Evolutionary conservation across 2,329 filamentous ascomycete species (phyloP), one percentile per base, ranked within the genome.

Genomic region (Stachybotrys elegans): DNA sequence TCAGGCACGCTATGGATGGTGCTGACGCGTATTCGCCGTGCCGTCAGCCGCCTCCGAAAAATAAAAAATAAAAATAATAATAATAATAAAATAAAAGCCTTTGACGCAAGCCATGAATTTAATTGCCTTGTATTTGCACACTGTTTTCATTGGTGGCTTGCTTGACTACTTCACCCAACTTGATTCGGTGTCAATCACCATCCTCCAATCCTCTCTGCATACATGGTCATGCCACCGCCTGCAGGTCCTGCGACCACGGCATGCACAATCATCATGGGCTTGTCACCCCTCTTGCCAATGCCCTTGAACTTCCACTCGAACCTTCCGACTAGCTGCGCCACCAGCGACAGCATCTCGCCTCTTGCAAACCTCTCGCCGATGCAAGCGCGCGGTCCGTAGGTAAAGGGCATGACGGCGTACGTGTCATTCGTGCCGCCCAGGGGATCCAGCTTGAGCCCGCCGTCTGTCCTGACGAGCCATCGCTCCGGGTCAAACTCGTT

Each of bases 281-380:
- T 43, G 20, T 48, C 43, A 3, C 46, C 46, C 25, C 43, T 46
- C 23, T 37, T 32, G 3, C 46, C 46, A 20, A 48, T 48, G 4
- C 46, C 46, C 32, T 48, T 48, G 43, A 48, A 48, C 22, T 48
- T 48, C 46, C 46, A 48, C 19, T 48, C 46, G 20, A 48, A 48
- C 23, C 46, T 23, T 6, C 38, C 38, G 14, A 29, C 38, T 6
- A 40, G 22, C 38, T 40, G 38, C 9, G 38, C 38, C 16, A 40
- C 38, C 5, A 40, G 38, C 20, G 38, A 40, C 11, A 40, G 14
- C 38, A 40, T 40, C 17, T 40, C 38, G 16, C 38, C 23, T 6
- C 38, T 29, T 12, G 38, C 38, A 19, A 40, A 40, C 4, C 38
- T 22, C 16, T 40, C 38, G 20, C 38, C 38, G 20, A 40, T 40